phyloP scores from a whole-genome alignment of 345 rosid genomes.

The Toxicodendron radicans region DNA sequence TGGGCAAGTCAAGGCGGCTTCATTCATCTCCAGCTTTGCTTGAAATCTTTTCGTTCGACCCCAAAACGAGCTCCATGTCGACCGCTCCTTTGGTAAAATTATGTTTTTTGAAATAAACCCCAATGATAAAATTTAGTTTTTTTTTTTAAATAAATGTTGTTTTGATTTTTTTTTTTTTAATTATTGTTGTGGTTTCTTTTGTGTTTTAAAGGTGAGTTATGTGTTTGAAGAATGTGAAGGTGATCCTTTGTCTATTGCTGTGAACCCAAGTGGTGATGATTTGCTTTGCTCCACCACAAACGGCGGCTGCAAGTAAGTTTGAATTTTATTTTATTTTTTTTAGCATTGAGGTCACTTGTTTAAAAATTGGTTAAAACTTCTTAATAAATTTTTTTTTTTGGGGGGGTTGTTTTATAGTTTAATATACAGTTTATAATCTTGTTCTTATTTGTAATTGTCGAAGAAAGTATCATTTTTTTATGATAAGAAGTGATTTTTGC shows the following conservation, averaged over 20 bases:
- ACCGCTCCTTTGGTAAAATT: constrained; percentile 66
- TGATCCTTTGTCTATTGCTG: constrained; percentile 60
- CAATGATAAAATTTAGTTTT: not conserved
- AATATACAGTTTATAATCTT: not conserved
- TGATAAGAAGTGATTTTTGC: not conserved
- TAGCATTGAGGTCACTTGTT: not conserved
- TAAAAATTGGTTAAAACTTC: too few species aligned
- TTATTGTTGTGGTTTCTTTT: not conserved
- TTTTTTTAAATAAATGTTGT: not conserved
- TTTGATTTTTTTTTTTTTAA: constrained; percentile 15
- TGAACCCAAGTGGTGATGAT: constrained; percentile 84
- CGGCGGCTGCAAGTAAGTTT: constrained; percentile 83
- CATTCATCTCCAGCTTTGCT: constrained; percentile 53
- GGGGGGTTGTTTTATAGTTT: not conserved
- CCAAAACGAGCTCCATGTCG: constrained; percentile 57
- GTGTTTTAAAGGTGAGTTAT: constrained; percentile 45
- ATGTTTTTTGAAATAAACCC: not conserved
- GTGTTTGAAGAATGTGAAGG: constrained; percentile 76
- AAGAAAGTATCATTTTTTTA: not conserved
- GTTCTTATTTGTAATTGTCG: not conserved
- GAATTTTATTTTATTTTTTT: not conserved
- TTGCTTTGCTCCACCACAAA: constrained; percentile 77
- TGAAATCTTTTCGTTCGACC: constrained; percentile 82
- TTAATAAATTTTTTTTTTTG: too few species aligned
- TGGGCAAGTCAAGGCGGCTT: constrained; percentile 58